phyloP scores from a whole-genome alignment of 768 basidiomycete genomes.

The Trametes sanguinea region DNA sequence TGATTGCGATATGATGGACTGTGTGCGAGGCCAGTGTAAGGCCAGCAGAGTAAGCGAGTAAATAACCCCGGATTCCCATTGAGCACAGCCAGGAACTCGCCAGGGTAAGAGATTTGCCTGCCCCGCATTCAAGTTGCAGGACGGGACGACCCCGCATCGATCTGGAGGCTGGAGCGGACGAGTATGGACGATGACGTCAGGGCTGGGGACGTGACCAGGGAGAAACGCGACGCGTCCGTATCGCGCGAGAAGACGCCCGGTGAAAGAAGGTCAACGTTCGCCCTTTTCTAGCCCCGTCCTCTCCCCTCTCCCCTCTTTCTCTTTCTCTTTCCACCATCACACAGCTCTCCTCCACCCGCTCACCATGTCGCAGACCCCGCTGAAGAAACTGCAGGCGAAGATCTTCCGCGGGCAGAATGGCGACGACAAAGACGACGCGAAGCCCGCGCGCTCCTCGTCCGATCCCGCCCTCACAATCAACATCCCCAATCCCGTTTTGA shows the following conservation, averaged over 20 bases:
- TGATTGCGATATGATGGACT: no score
- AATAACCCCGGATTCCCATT: background rate
- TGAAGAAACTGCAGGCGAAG: constrained; percentile 72
- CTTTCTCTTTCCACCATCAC: constrained; percentile 10
- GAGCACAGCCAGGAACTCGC: constrained; percentile 8
- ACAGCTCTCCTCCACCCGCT: constrained; percentile 10
- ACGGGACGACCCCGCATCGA: background rate
- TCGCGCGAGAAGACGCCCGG: constrained; percentile 14
- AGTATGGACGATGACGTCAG: constrained; percentile 18
- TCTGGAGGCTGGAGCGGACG: constrained; percentile 6
- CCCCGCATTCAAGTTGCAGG: background rate
- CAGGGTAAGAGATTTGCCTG: background rate
- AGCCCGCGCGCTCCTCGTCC: constrained; percentile 30
- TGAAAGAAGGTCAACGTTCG: background rate
- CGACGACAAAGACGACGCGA: constrained; percentile 23
- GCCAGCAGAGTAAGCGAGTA: background rate
- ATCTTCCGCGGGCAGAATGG: constrained; percentile 55
- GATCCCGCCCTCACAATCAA: constrained; percentile 57
- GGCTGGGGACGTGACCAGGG: constrained; percentile 1
- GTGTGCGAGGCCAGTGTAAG: no score
- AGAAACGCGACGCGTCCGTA: constrained; percentile 16
- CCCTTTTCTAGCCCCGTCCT: constrained; percentile 4
- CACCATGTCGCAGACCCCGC: constrained; percentile 47
- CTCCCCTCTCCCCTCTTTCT: constrained; percentile 8
- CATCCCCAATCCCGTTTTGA: constrained; percentile 57